phyloP scores from a whole-genome alignment of 257 asterid genomes.

The Anisodus tanguticus region DNA sequence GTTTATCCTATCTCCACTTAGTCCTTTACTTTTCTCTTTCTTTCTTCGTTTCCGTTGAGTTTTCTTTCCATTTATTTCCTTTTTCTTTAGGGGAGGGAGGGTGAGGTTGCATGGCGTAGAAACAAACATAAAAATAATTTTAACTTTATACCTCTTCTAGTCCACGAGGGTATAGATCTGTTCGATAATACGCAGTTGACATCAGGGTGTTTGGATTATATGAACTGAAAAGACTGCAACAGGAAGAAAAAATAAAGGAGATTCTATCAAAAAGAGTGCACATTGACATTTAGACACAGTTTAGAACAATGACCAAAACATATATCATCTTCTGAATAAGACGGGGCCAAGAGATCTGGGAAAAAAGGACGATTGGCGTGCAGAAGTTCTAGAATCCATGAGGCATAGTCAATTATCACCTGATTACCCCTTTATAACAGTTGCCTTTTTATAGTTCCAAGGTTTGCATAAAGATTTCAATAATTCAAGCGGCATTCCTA shows the following conservation, averaged over 20 bases:
- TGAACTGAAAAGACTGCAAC: constrained; percentile 81
- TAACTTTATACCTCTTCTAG: constrained; percentile 68
- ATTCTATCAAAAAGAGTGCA: constrained; percentile 19
- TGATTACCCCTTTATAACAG: neutral
- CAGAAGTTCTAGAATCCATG: neutral
- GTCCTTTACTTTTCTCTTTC: constrained; percentile 25
- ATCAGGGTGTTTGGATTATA: constrained; percentile 75
- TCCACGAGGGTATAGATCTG: constrained; percentile 71
- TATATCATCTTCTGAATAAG: constrained; percentile 6
- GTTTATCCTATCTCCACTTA: neutral
- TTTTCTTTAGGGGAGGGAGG: neutral
- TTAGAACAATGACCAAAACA: neutral
- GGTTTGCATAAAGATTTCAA: neutral
- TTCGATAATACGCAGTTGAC: constrained; percentile 90
- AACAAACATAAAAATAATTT: constrained; percentile 33
- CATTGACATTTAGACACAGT: neutral
- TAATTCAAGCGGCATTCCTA: neutral
- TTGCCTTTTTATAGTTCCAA: neutral
- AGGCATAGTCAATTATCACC: constrained; percentile 4
- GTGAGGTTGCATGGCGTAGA: neutral
- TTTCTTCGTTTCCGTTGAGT: neutral
- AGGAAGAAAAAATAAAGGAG: neutral
- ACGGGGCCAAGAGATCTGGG: neutral
- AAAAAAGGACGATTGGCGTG: neutral
- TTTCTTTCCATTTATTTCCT: neutral